A percentile compares a stretch with the other conserved stretches of the same genome.
Evolutionary conservation across 371 early-diverging fungal species (phyloP).

Genomic region (Actinomucor elegans): DNA sequence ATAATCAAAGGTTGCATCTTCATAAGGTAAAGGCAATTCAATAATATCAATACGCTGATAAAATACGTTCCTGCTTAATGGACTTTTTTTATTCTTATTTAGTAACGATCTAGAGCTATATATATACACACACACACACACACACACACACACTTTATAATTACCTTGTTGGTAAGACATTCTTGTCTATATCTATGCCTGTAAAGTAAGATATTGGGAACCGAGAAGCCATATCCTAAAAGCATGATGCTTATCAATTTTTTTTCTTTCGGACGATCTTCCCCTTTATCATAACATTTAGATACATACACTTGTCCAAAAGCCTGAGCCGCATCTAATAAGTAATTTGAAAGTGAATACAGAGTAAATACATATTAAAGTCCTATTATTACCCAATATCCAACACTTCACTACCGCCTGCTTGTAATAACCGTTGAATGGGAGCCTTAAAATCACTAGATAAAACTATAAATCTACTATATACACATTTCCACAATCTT

Average conservation of each 20-base stretch:
- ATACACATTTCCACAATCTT: too few relatives aligned
- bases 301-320: conserved; percentile 40
- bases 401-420: conserved; percentile 44
- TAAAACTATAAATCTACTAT: too few relatives aligned
- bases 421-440: conserved; percentile 29
- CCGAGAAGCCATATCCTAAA: conserved; percentile 41
- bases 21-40: conserved; percentile 41
- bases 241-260: neutral
- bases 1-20: conserved; percentile 42
- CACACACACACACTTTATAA: neutral
- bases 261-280: neutral
- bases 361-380: neutral
- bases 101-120: neutral
- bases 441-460: conserved; percentile 45
- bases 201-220: conserved; percentile 45
- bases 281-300: too few relatives aligned
- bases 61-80: conserved; percentile 24
- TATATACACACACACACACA: neutral
- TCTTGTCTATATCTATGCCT: conserved; percentile 44
- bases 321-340: conserved; percentile 41
- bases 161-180: conserved; percentile 37
- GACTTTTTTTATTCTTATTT: too few relatives aligned
- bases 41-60: conserved; percentile 38
- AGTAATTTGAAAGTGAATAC: neutral
- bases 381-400: conserved; percentile 38